These are phyloP conservation scores for Terfezia boudieri DNA, from an alignment of 495 filamentous ascomycete genomes.

Conservation along the genomic window DNA sequence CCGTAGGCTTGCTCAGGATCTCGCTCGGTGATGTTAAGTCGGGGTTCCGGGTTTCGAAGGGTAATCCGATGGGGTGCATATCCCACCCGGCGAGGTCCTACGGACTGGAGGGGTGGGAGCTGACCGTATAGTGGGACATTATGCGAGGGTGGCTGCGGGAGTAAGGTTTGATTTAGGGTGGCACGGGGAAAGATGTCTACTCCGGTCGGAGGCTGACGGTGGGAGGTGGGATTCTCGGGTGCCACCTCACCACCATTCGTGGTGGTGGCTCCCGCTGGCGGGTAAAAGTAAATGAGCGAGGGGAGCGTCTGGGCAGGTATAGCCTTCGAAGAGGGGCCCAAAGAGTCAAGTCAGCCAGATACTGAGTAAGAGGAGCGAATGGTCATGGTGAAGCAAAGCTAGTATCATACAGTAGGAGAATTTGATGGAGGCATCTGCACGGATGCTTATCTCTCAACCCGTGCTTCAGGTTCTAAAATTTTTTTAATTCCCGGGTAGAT, in stretches of 20 bases:
- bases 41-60: slow-evolving; percentile 7
- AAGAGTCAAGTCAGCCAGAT: too few species aligned
- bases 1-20: slow-evolving; percentile 11
- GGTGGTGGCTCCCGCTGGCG: background rate
- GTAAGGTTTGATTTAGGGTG: too few species aligned
- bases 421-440: slow-evolving; percentile 19
- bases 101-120: background rate
- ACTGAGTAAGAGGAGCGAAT: too few species aligned
- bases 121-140: background rate
- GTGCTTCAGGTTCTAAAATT: background rate
- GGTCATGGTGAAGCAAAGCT: too few species aligned
- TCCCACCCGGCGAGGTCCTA: background rate
- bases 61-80: background rate
- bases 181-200: too few species aligned
- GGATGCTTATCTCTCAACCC: background rate
- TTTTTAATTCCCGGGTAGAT: background rate
- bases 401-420: slow-evolving; percentile 13
- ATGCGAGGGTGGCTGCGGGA: background rate
- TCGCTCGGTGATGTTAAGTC: background rate
- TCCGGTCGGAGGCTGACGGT: too few species aligned
- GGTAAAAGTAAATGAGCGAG: background rate
- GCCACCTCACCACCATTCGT: too few species aligned
- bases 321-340: background rate
- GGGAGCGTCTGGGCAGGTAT: background rate
- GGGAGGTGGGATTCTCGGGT: too few species aligned